phyloP scores from a whole-genome alignment of 2,329 filamentous ascomycete genomes.

The Triangularia setosa region DNA sequence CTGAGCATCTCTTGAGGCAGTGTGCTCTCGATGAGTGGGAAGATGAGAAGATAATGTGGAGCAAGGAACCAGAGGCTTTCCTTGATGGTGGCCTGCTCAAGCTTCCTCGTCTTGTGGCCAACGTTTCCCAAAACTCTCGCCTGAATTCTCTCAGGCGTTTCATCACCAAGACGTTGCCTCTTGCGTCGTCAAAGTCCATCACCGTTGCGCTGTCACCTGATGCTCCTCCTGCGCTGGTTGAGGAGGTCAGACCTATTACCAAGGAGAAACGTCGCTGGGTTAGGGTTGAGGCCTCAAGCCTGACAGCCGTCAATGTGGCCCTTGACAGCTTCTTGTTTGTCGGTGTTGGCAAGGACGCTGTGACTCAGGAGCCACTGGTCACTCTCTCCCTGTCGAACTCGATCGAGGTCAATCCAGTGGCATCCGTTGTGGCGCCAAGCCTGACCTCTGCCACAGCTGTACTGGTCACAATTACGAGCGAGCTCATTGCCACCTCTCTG shows the following conservation, averaged over 20 bases:
- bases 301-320: not conserved
- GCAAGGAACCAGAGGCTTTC: not conserved
- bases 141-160: not conserved
- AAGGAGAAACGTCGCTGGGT: not conserved
- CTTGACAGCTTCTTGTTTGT: not conserved
- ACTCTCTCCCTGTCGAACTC: not conserved
- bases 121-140: not conserved
- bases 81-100: not conserved
- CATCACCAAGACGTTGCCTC: not conserved
- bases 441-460: too few relatives aligned
- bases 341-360: not conserved
- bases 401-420: not conserved
- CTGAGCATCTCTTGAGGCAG: conserved; percentile 1
- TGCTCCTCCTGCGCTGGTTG: not conserved
- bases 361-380: not conserved
- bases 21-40: not conserved
- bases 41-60: not conserved
- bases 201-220: not conserved
- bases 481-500: not conserved
- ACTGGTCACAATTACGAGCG: not conserved
- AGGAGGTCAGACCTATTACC: not conserved
- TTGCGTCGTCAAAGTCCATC: not conserved
- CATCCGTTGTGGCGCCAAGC: not conserved
- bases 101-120: not conserved
- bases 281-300: not conserved